A percentile compares a stretch with the other conserved stretches of the same genome.
Evolutionary conservation across 139 green algal genomes (phyloP).

Genomic region (Chlamydomonas eustigma): DNA sequence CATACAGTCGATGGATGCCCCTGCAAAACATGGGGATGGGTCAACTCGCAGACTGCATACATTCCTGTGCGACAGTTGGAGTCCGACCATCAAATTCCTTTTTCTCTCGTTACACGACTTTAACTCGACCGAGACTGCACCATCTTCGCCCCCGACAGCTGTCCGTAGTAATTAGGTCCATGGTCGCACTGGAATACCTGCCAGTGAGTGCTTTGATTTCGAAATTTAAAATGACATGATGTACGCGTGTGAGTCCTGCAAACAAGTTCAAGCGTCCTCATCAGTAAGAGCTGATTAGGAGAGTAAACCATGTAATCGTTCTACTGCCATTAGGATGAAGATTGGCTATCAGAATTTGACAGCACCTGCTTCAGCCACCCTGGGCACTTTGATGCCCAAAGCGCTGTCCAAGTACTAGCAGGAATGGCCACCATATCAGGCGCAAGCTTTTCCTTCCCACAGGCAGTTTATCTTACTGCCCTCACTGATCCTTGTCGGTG

Average conservation of each 20-base stretch:
- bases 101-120: background rate
- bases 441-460: background rate
- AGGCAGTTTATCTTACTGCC: background rate
- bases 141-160: background rate
- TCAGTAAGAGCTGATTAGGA: no score
- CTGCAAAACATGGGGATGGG: background rate
- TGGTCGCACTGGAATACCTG: background rate
- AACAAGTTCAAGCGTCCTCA: background rate
- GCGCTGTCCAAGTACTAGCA: background rate
- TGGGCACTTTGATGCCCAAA: conserved; percentile 9
- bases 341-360: conserved; percentile 17
- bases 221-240: background rate
- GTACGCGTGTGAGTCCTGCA: background rate
- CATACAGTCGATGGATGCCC: background rate
- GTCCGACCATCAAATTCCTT: background rate
- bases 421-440: background rate
- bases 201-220: background rate
- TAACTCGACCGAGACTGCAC: background rate
- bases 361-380: conserved; percentile 18
- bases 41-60: background rate
- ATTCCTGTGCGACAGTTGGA: background rate
- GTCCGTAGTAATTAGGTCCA: background rate
- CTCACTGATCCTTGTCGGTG: background rate
- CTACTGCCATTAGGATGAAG: background rate
- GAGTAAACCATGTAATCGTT: background rate